Percentiles rank a stretch among this genome's conserved stretches.
phyloP scores from a whole-genome alignment of 2,329 filamentous ascomycete genomes.

The Pyricularia pennisetigena region DNA sequence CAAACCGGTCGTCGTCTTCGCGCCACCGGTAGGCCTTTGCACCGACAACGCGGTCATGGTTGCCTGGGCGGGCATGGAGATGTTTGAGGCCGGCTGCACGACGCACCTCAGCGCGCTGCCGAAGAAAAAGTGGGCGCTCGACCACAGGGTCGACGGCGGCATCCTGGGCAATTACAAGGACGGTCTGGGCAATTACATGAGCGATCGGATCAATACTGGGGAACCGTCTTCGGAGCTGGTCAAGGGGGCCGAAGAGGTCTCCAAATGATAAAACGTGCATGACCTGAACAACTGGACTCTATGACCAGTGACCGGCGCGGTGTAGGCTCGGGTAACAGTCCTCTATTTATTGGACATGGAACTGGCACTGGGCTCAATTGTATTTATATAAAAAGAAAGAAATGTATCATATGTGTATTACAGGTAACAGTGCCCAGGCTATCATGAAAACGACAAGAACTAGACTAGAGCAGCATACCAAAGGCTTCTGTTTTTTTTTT shows the following conservation, averaged over 20 bases:
- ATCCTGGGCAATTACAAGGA: conserved; percentile 41
- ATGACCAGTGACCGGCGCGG: background rate
- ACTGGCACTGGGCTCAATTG: background rate
- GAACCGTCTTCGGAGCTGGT: no score
- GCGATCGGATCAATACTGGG: no score
- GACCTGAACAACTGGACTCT: no score
- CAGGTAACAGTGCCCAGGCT: background rate
- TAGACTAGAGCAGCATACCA: background rate
- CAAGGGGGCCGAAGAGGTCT: no score
- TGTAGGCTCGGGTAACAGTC: background rate
- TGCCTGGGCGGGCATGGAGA: conserved; percentile 85
- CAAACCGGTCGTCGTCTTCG: conserved; percentile 48
- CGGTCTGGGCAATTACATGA: background rate
- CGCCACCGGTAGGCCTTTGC: conserved; percentile 70
- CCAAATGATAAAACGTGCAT: no score
- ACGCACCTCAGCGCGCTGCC: conserved; percentile 51
- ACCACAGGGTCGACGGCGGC: conserved; percentile 52
- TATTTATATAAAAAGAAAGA: background rate
- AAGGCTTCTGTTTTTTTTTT: no score
- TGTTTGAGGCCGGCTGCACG: conserved; percentile 71
- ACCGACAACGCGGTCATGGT: conserved; percentile 99
- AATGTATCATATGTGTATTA: background rate
- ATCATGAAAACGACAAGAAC: no score
- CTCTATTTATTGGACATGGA: background rate
- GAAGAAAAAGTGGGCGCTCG: conserved; percentile 65